A percentile compares a stretch with the other conserved stretches of the same genome.
These are phyloP conservation scores for Didymella lethalis DNA, from an alignment of 2,329 filamentous ascomycete genomes.

Conservation along the genomic window DNA sequence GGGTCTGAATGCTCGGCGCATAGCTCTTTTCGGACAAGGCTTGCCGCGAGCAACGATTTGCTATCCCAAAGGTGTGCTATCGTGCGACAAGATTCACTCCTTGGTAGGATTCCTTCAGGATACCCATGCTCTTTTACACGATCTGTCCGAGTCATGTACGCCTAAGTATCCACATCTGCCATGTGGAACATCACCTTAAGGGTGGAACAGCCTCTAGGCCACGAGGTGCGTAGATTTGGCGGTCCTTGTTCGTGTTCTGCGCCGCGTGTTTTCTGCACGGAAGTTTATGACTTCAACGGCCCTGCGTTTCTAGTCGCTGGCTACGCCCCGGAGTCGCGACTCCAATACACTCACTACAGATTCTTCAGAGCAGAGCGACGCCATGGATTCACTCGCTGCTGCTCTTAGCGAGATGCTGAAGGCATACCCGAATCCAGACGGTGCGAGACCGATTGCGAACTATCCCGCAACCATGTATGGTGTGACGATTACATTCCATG, in stretches of 20 bases:
- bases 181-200: conserved; percentile 17
- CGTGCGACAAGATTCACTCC: conserved; percentile 3
- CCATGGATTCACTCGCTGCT: conserved; percentile 25
- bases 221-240: conserved; percentile 14
- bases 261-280: conserved; percentile 3
- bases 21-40: background rate
- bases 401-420: conserved; percentile 30
- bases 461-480: conserved; percentile 34
- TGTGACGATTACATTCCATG: conserved; percentile 40
- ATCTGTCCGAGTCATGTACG: conserved; percentile 13
- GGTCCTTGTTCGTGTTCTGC: conserved; percentile 6
- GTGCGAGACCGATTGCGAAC: conserved; percentile 33
- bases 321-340: conserved; percentile 4
- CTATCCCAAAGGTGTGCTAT: conserved; percentile 1
- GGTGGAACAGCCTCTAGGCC: conserved; percentile 9
- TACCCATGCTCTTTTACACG: conserved; percentile 6
- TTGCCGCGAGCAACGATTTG: background rate
- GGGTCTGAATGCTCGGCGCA: background rate
- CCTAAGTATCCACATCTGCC: conserved; percentile 17
- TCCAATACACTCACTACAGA: conserved; percentile 3
- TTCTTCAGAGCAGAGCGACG: background rate
- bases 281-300: background rate
- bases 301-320: conserved; percentile 8
- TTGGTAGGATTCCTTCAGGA: background rate
- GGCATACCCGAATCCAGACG: conserved; percentile 36